phyloP scores from a whole-genome alignment of 2,329 filamentous ascomycete species.

The Cordyceps javanica region DNA sequence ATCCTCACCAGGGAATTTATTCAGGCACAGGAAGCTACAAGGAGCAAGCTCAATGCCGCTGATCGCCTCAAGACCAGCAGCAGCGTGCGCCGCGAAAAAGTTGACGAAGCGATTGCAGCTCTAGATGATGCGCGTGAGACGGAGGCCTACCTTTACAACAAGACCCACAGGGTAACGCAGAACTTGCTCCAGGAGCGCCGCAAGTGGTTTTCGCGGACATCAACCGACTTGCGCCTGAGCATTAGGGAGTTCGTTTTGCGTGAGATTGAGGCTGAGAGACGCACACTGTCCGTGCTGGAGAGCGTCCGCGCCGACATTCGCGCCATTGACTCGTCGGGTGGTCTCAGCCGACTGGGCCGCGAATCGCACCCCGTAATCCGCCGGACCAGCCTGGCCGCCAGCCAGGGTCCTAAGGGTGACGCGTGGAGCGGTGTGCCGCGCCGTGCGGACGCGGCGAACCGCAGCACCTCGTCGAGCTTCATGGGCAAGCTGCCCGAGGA shows the following conservation, averaged over 20 bases:
- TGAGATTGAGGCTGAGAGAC: conserved; percentile 90
- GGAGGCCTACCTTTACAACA: conserved; percentile 75
- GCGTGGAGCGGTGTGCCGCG: conserved; percentile 94
- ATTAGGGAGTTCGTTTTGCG: conserved; percentile 90
- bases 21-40: conserved; percentile 80
- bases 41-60: conserved; percentile 76
- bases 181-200: conserved; percentile 86
- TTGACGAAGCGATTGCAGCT: conserved; percentile 90
- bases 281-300: conserved; percentile 88
- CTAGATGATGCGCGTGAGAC: conserved; percentile 81
- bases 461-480: conserved; percentile 70
- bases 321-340: conserved; percentile 84
- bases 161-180: conserved; percentile 81
- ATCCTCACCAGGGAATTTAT: conserved; percentile 90
- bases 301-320: conserved; percentile 88
- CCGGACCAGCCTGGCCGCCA: conserved; percentile 71
- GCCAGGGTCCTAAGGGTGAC: conserved; percentile 95
- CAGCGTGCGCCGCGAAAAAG: conserved; percentile 87
- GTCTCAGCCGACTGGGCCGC: conserved; percentile 80
- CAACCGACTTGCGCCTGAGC: conserved; percentile 73
- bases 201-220: conserved; percentile 83
- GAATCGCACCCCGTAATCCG: conserved; percentile 75
- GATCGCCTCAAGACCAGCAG: conserved; percentile 83
- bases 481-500: conserved; percentile 60
- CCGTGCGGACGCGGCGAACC: conserved; percentile 68